Evolutionary conservation across 2,329 filamentous ascomycete species (phyloP).

Genomic region (Microascus cirrosus): DNA sequence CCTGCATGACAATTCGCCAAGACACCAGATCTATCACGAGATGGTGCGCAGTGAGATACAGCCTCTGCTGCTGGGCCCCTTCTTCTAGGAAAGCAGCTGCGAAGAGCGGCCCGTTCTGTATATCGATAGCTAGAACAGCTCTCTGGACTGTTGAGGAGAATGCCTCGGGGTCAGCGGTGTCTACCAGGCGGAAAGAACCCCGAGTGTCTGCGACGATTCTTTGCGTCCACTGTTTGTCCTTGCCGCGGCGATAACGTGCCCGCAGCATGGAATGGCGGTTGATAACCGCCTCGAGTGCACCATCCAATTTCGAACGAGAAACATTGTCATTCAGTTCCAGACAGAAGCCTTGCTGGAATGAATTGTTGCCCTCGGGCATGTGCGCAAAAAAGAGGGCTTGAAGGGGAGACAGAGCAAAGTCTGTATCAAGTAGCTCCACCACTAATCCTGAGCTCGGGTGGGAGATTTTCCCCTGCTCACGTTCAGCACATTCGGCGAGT

Average conservation of each 20-base stretch:
- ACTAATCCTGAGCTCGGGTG: too few species aligned
- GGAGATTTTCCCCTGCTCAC: too few species aligned
- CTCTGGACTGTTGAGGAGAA: constrained; percentile 11
- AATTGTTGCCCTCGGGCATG: constrained; percentile 21
- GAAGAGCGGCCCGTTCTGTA: constrained; percentile 13
- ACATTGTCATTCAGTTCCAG: constrained; percentile 4
- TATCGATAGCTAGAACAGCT: constrained; percentile 5
- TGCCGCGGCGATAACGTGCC: constrained; percentile 15
- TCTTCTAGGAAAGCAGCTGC: constrained; percentile 1
- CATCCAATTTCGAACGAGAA: constrained; percentile 8
- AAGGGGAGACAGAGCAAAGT: too few species aligned
- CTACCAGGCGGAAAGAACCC: constrained; percentile 8
- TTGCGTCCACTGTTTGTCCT: constrained; percentile 14
- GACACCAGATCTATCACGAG: constrained; percentile 31
- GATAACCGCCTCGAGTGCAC: constrained; percentile 13
- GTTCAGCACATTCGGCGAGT: too few species aligned
- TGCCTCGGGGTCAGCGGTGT: constrained; percentile 16
- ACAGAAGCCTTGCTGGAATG: constrained; percentile 23
- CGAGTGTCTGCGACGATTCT: constrained; percentile 7
- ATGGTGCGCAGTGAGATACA: constrained; percentile 22
- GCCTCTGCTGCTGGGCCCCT: constrained; percentile 11
- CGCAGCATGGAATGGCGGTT: constrained; percentile 23
- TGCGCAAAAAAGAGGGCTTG: too few species aligned
- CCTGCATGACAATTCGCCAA: constrained; percentile 30
- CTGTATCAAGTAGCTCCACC: too few species aligned